Evolutionary conservation across 768 basidiomycete genomes (phyloP).

Genomic region (Agrocybe praecox): DNA sequence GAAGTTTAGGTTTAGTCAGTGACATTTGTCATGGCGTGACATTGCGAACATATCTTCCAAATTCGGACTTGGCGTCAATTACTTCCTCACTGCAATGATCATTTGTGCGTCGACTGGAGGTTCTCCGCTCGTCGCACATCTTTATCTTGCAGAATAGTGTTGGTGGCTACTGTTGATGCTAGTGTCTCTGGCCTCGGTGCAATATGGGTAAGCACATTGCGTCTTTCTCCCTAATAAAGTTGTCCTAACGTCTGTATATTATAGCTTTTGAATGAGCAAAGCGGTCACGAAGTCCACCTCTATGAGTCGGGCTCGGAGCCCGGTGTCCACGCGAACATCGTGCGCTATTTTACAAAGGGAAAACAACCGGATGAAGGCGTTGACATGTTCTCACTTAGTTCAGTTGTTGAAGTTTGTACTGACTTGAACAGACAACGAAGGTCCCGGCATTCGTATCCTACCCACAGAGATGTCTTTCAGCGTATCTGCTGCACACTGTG

Average conservation of each 20-base stretch:
- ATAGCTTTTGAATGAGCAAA: conserved; percentile 72
- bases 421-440: conserved; percentile 41
- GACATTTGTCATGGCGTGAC: too few relatives aligned
- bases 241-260: not conserved
- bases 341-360: conserved; percentile 47
- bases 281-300: conserved; percentile 74
- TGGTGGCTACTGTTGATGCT: conserved; percentile 76
- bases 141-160: too few relatives aligned
- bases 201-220: conserved; percentile 57
- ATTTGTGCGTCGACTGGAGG: too few relatives aligned
- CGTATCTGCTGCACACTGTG: conserved; percentile 50
- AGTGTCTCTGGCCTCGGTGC: conserved; percentile 81
- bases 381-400: conserved; percentile 34
- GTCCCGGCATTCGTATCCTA: conserved; percentile 46
- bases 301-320: conserved; percentile 69
- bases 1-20: too few relatives aligned
- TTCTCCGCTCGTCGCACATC: too few relatives aligned
- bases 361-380: conserved; percentile 36
- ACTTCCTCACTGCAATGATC: too few relatives aligned
- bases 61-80: too few relatives aligned
- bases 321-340: conserved; percentile 81
- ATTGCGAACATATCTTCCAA: too few relatives aligned
- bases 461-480: conserved; percentile 80
- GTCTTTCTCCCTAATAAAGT: not conserved
- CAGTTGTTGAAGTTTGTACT: conserved; percentile 28